A percentile compares a stretch with the other conserved stretches of the same genome.
Conservation (phyloP, 495 filamentous ascomycete species). For the Penicillium ochrochloron region DNA sequence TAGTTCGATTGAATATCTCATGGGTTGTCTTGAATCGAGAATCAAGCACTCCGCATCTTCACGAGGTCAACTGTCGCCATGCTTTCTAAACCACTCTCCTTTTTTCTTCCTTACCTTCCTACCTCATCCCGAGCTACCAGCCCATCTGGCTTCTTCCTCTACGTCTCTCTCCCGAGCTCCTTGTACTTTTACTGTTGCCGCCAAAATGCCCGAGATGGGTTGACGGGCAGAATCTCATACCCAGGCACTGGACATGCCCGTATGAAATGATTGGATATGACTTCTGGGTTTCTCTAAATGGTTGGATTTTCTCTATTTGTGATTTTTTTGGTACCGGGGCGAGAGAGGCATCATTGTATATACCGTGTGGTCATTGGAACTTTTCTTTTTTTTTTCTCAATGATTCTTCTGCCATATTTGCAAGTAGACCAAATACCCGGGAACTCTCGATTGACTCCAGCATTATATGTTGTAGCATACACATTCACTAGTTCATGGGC, state of each 20-base stretch:
- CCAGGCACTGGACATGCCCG: slow-evolving; percentile 40
- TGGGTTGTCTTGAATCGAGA: background rate
- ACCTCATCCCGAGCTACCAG: slow-evolving; percentile 19
- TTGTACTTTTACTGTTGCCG: slow-evolving; percentile 45
- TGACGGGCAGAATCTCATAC: slow-evolving; percentile 28
- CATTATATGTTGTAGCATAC: background rate
- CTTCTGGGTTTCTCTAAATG: slow-evolving; percentile 31
- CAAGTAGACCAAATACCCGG: background rate
- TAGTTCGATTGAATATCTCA: slow-evolving; percentile 17
- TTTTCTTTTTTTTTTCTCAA: background rate
- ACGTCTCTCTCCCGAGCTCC: slow-evolving; percentile 15
- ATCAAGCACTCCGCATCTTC: slow-evolving; percentile 22
- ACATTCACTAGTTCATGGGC: background rate
- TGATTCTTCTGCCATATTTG: background rate
- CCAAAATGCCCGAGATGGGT: slow-evolving; percentile 36
- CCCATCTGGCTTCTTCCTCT: slow-evolving; percentile 18
- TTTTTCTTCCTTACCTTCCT: slow-evolving; percentile 23
- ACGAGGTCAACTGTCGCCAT: slow-evolving; percentile 31
- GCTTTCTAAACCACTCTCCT: slow-evolving; percentile 13
- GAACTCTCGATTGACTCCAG: background rate
- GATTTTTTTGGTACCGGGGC: slow-evolving; percentile 12
- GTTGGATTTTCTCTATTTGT: slow-evolving; percentile 28
- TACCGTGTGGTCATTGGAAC: slow-evolving; percentile 22
- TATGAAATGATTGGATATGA: slow-evolving; percentile 48
- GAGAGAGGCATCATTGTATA: slow-evolving; percentile 35